phyloP scores from a whole-genome alignment of 306 rosid species.

The Vigna reflexopilosa region DNA sequence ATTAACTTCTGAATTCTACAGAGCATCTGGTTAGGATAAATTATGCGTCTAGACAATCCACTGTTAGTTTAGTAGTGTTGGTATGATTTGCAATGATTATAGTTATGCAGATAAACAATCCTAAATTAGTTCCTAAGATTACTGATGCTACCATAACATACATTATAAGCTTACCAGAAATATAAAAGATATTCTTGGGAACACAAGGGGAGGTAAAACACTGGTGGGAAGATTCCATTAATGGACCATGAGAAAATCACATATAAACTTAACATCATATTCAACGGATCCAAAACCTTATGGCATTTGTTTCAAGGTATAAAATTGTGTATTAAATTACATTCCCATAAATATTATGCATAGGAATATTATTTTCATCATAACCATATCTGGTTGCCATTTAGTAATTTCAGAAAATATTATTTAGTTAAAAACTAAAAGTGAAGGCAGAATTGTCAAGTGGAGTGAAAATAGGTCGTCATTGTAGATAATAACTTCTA shows the following conservation, averaged over 20 bases:
- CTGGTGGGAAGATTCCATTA: not conserved
- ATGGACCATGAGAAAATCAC: not conserved
- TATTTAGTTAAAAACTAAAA: too few species aligned
- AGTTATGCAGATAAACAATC: not conserved
- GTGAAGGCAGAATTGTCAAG: too few species aligned
- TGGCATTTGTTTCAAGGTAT: too few species aligned
- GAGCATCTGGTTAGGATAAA: constrained; percentile 31
- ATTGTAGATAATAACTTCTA: too few species aligned
- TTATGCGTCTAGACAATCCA: constrained; percentile 4
- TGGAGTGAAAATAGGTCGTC: too few species aligned
- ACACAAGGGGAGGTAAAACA: not conserved
- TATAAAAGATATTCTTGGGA: not conserved
- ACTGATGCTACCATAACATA: not conserved
- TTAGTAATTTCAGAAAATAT: too few species aligned
- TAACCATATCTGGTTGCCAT: too few species aligned
- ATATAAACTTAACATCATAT: not conserved
- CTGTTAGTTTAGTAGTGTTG: not conserved
- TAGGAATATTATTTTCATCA: too few species aligned
- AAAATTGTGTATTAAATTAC: too few species aligned
- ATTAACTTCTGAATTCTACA: constrained; percentile 16
- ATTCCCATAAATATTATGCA: too few species aligned
- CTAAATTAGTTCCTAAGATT: not conserved
- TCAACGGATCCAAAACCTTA: too few species aligned
- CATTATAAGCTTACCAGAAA: not conserved
- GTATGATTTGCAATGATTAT: constrained; percentile 19